These are phyloP conservation scores for Russula lepida DNA, from an alignment of 768 basidiomycete species.

Conservation along the genomic window DNA sequence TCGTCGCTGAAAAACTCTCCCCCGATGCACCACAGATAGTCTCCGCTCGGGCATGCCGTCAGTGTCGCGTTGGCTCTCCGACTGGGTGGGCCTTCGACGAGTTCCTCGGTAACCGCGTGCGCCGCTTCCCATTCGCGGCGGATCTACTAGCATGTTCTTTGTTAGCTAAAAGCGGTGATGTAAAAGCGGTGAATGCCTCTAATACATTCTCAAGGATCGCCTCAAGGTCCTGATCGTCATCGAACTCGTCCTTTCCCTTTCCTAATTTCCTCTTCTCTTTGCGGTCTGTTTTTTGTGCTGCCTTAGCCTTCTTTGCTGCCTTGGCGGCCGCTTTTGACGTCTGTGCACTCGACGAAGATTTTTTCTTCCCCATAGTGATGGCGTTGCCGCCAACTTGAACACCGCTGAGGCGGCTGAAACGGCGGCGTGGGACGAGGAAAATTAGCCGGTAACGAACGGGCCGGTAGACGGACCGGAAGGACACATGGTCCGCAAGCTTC, in stretches of 20 bases:
- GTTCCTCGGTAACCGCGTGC: slow-evolving; percentile 78
- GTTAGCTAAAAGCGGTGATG: background rate
- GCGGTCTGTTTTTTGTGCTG: slow-evolving; percentile 55
- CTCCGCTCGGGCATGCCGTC: slow-evolving; percentile 70
- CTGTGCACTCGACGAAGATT: slow-evolving; percentile 28
- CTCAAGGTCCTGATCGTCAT: slow-evolving; percentile 73
- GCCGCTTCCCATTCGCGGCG: slow-evolving; percentile 76
- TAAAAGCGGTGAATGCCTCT: slow-evolving; percentile 12
- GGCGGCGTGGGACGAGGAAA: background rate
- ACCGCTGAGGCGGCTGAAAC: background rate
- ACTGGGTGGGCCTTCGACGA: slow-evolving; percentile 74
- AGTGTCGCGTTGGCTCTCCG: slow-evolving; percentile 78
- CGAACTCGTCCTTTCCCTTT: slow-evolving; percentile 41
- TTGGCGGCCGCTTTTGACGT: slow-evolving; percentile 38
- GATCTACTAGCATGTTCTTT: slow-evolving; percentile 43
- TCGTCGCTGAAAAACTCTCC: slow-evolving; percentile 88
- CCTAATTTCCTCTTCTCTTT: slow-evolving; percentile 59
- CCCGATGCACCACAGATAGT: slow-evolving; percentile 76
- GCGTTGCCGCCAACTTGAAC: background rate
- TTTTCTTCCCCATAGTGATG: slow-evolving; percentile 46
- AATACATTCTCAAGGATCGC: slow-evolving; percentile 70
- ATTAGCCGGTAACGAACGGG: background rate
- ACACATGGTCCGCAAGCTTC: too few species aligned
- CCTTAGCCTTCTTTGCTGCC: slow-evolving; percentile 59
- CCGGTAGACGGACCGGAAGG: background rate